Conservation (phyloP, 179 eudicot genomes). For the Patellifolia procumbens region DNA sequence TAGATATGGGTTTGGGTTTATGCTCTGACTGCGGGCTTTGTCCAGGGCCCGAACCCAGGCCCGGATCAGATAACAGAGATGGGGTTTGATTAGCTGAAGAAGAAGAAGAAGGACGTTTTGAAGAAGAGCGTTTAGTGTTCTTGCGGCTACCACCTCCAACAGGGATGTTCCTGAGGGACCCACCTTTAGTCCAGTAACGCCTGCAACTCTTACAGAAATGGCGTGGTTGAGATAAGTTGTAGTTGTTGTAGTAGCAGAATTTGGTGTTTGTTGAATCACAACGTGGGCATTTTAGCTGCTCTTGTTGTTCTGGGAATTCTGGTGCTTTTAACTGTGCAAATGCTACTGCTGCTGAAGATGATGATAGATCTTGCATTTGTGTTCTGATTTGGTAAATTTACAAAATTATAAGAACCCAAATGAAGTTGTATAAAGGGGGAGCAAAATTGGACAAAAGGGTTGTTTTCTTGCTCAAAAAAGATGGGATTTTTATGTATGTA, state of each 20-base stretch:
- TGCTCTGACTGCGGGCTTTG: too few relatives aligned
- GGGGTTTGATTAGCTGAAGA: not conserved
- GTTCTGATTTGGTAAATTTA: not conserved
- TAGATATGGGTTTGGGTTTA: constrained; percentile 29
- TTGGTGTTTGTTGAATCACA: constrained; percentile 65
- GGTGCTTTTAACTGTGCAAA: constrained; percentile 41
- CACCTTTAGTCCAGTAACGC: constrained; percentile 75
- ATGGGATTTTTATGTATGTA: not conserved
- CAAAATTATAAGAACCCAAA: not conserved
- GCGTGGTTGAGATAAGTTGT: constrained; percentile 70
- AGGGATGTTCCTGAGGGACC: constrained; percentile 61
- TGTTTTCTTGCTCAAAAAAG: constrained; percentile 16
- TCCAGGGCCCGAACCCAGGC: constrained; percentile 12
- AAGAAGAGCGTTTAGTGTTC: constrained; percentile 41
- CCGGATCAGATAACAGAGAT: not conserved
- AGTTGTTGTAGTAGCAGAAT: constrained; percentile 78
- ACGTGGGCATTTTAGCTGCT: constrained; percentile 62
- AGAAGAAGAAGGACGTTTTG: constrained; percentile 13
- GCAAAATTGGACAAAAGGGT: constrained; percentile 23
- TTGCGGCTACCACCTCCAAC: constrained; percentile 62
- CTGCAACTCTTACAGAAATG: constrained; percentile 61
- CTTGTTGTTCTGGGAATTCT: constrained; percentile 59
- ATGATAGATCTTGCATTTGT: constrained; percentile 61
- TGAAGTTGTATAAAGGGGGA: constrained; percentile 9
- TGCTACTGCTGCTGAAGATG: constrained; percentile 27